phyloP scores from a whole-genome alignment of 495 filamentous ascomycete species.

The Lasiosphaeria ovina region DNA sequence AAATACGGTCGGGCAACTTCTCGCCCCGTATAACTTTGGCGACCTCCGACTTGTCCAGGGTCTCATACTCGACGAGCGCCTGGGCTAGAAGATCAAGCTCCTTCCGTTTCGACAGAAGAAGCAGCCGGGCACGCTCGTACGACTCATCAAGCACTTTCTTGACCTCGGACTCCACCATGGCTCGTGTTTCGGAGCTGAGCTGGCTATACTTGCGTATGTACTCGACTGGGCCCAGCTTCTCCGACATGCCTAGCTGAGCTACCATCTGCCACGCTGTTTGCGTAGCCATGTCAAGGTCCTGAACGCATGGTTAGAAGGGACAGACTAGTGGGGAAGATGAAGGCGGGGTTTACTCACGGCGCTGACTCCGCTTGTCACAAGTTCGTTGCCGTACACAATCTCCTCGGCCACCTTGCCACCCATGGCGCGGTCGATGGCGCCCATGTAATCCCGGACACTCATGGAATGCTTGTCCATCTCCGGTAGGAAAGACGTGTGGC shows the following conservation, averaged over 20 bases:
- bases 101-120: constrained; percentile 68
- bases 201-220: constrained; percentile 73
- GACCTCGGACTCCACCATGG: constrained; percentile 81
- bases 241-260: constrained; percentile 82
- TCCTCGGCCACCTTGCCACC: constrained; percentile 95
- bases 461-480: constrained; percentile 87
- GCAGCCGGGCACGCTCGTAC: constrained; percentile 65
- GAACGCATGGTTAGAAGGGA: constrained; percentile 21
- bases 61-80: constrained; percentile 92
- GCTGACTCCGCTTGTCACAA: constrained; percentile 81
- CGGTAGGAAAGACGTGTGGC: constrained; percentile 78
- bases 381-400: constrained; percentile 81
- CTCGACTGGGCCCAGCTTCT: constrained; percentile 85
- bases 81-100: constrained; percentile 85
- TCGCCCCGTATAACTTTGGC: constrained; percentile 83
- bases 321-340: not conserved
- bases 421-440: constrained; percentile 76
- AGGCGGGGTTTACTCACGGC: constrained; percentile 52
- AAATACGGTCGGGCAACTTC: constrained; percentile 59
- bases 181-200: constrained; percentile 79
- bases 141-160: constrained; percentile 81
- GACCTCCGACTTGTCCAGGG: constrained; percentile 81
- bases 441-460: constrained; percentile 69
- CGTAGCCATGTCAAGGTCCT: constrained; percentile 85
- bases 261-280: constrained; percentile 79